Base-by-base conservation (phyloP, 2,329 filamentous ascomycete genomes). In the Aspergillus sp. region DNA sequence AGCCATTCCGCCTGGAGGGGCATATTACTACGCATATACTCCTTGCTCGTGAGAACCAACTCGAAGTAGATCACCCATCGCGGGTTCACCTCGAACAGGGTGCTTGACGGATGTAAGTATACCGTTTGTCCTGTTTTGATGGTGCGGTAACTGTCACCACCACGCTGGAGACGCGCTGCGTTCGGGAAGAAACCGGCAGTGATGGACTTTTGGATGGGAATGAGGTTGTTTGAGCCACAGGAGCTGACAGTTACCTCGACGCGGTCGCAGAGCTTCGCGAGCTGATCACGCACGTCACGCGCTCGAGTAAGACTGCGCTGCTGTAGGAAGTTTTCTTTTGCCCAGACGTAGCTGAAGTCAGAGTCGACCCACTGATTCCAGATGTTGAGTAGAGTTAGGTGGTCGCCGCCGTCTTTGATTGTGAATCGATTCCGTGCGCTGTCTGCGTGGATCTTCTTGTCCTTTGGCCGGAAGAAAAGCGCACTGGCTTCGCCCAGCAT, bases 361-460 rank as follows among this genome's bases (percentile, higher is more conserved):
- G 86, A 88, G 70, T 98, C 93, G 1, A 93, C 90, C 90, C 92
- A 99, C 73, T 96, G 90, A 67, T 95, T 93, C 87, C 89, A 99
- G 66, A 99, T 89, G 69, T 96, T 96, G 48, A 98, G 85, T 1
- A 96, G 84, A 0, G 91, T 92, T 5, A 95, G 73, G 67, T 96
- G 90, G 71, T 99, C 95, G 43, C 95, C 95, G 37, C 93, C 93
- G 60, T 96, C 92, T 66, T 91, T 91, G 71, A 93, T 81, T 0
- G 91, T 96, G 76, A 98, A 98, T 2, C 93, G 86, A 37, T 89
- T 88, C 14, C 92, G 87, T 0, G 95, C 95, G 61, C 90, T 91
- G 73, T 99, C 93, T 12, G 95, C 95, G 69, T 97, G 91, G 27
- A 97, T 89, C 73, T 96, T 96, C 80, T 98, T 97, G 77, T 99